Evolutionary conservation across 2,329 filamentous ascomycete genomes (phyloP).

Genomic region (Anthostomella pinea): DNA sequence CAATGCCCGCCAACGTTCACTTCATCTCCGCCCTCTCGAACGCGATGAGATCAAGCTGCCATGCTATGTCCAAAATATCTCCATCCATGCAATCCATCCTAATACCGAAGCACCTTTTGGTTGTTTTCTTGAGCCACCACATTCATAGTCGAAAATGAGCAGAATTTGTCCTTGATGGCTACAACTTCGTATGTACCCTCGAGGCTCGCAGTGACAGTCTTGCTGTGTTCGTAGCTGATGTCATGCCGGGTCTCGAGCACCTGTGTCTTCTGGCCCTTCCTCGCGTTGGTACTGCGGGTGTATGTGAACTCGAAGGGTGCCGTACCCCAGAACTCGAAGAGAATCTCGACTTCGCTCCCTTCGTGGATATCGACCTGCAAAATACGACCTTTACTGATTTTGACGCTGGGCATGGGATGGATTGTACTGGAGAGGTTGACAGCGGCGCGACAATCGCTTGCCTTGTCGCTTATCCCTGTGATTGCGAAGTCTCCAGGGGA

Average conservation of each 20-base stretch:
- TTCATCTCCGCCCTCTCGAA: too few species aligned
- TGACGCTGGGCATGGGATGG: constrained; percentile 87
- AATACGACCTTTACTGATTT: constrained; percentile 79
- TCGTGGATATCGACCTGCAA: constrained; percentile 92
- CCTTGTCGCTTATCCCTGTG: constrained; percentile 81
- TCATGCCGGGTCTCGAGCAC: constrained; percentile 92
- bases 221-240: constrained; percentile 74
- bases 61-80: constrained; percentile 13
- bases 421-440: constrained; percentile 79
- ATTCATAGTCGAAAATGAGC: constrained; percentile 77
- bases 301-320: constrained; percentile 98
- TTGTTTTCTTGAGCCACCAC: constrained; percentile 47
- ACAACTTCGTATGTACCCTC: constrained; percentile 98
- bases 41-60: too few species aligned
- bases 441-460: constrained; percentile 79
- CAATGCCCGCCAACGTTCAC: constrained; percentile 14
- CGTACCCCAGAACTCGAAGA: constrained; percentile 93
- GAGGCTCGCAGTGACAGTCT: constrained; percentile 80
- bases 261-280: constrained; percentile 71
- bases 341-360: constrained; percentile 87
- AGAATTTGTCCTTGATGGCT: constrained; percentile 90
- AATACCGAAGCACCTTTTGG: constrained; percentile 36
- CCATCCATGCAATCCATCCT: constrained; percentile 2
- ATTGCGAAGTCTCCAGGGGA: constrained; percentile 86
- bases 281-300: constrained; percentile 82